phyloP scores from a whole-genome alignment of 139 green algal genomes.

The Tetradesmus lagerheimii region DNA sequence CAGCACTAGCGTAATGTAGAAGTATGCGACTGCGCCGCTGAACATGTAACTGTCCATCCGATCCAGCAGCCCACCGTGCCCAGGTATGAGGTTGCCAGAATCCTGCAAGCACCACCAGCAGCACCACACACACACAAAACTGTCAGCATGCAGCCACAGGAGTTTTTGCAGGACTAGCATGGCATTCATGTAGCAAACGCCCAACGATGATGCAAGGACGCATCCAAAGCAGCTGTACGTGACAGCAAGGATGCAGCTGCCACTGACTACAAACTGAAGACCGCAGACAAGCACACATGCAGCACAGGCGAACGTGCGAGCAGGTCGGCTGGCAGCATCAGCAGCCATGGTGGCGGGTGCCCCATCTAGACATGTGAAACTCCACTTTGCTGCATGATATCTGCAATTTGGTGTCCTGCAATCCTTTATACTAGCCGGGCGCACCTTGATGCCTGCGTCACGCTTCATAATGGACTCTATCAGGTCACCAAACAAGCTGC shows the following conservation, averaged over 20 bases:
- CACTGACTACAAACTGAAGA: no score
- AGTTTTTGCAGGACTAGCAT: no score
- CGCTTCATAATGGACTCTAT: conserved; percentile 99
- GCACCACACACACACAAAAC: no score
- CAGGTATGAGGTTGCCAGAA: conserved; percentile 94
- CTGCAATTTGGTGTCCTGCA: no score
- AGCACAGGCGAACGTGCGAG: neutral
- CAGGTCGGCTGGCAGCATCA: neutral
- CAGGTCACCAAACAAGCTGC: conserved; percentile 96
- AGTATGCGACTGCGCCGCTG: conserved; percentile 89
- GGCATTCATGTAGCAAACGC: no score
- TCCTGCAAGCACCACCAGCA: conserved; percentile 65
- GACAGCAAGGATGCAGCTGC: neutral
- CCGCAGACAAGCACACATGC: neutral
- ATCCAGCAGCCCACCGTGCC: conserved; percentile 97
- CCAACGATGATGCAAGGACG: no score
- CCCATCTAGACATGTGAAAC: no score
- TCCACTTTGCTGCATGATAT: no score
- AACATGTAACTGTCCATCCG: conserved; percentile 98
- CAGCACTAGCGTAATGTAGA: conserved; percentile 39
- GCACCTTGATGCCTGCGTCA: conserved; percentile 95
- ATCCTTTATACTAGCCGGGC: no score
- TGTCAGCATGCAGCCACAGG: no score
- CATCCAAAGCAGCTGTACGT: no score
- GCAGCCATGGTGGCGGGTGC: no score